Percentiles rank a stretch among this genome's conserved stretches.
Conservation (phyloP, 2,329 filamentous ascomycete genomes). For the Aspergillus sp. region DNA sequence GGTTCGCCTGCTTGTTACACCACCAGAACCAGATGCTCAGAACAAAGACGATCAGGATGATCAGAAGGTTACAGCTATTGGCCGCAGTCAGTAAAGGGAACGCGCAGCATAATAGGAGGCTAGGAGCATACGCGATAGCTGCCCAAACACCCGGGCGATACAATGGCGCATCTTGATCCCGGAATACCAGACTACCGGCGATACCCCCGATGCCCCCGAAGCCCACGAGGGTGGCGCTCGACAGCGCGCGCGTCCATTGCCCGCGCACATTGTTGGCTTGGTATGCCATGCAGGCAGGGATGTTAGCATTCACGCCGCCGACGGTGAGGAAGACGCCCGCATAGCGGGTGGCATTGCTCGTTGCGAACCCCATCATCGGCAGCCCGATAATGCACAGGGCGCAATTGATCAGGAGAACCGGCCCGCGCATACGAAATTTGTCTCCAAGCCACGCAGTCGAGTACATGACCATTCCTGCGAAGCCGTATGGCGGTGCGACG, state of each 20-base stretch:
- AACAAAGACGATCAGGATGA: slow-evolving; percentile 19
- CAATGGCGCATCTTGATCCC: slow-evolving; percentile 28
- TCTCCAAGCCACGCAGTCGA: slow-evolving; percentile 55
- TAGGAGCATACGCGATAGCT: slow-evolving; percentile 19
- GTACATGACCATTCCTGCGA: slow-evolving; percentile 57
- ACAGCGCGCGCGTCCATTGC: slow-evolving; percentile 79
- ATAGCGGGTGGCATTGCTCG: slow-evolving; percentile 51
- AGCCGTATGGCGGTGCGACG: slow-evolving; percentile 58
- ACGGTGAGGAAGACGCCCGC: slow-evolving; percentile 67
- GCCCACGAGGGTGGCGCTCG: slow-evolving; percentile 64
- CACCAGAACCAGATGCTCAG: slow-evolving; percentile 24
- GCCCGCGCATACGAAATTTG: slow-evolving; percentile 56
- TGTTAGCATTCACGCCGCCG: slow-evolving; percentile 66
- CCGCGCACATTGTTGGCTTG: slow-evolving; percentile 82
- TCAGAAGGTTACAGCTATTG: slow-evolving; percentile 27
- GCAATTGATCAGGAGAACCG: slow-evolving; percentile 58
- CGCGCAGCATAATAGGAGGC: too few relatives aligned
- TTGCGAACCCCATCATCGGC: slow-evolving; percentile 61
- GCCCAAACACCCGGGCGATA: slow-evolving; percentile 27
- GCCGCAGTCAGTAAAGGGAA: slow-evolving; percentile 6
- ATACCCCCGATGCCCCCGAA: slow-evolving; percentile 73
- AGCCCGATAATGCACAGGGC: slow-evolving; percentile 59
- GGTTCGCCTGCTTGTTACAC: slow-evolving; percentile 26
- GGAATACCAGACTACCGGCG: slow-evolving; percentile 64
- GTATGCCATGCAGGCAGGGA: slow-evolving; percentile 66